Evolutionary conservation across 2,329 filamentous ascomycete species (phyloP).

Genomic region (Sporothrix globosa): DNA sequence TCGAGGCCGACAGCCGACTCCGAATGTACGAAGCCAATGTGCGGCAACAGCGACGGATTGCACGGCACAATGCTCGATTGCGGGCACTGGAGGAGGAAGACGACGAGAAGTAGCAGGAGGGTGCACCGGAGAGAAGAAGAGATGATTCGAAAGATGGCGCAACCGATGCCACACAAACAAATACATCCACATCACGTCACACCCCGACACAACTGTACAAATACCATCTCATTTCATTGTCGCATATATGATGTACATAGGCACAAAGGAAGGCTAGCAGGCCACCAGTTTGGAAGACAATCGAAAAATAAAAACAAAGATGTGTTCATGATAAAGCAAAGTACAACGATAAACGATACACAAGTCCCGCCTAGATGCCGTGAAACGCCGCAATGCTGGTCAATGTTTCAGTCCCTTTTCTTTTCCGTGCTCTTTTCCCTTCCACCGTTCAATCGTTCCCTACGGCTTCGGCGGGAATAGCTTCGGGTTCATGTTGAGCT

Average conservation of each 20-base stretch:
- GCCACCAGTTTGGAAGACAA: neutral
- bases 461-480: constrained; percentile 60
- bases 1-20: constrained; percentile 72
- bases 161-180: too few species aligned
- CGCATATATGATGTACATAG: neutral
- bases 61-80: constrained; percentile 60
- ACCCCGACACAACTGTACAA: neutral
- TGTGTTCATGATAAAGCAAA: constrained; percentile 4
- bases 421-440: neutral
- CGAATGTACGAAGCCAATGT: constrained; percentile 68
- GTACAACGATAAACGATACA: neutral
- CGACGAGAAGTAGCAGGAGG: constrained; percentile 5
- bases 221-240: constrained; percentile 2
- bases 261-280: neutral
- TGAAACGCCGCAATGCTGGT: constrained; percentile 21
- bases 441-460: neutral
- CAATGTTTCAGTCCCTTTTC: neutral
- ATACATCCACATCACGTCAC: neutral
- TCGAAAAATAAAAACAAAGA: neutral
- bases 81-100: constrained; percentile 34
- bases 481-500: constrained; percentile 93
- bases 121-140: neutral
- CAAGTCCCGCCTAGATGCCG: constrained; percentile 17
- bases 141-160: too few species aligned
- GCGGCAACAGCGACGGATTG: constrained; percentile 65